Conservation (phyloP, 768 basidiomycete genomes). For the Termitomyces sp. region DNA sequence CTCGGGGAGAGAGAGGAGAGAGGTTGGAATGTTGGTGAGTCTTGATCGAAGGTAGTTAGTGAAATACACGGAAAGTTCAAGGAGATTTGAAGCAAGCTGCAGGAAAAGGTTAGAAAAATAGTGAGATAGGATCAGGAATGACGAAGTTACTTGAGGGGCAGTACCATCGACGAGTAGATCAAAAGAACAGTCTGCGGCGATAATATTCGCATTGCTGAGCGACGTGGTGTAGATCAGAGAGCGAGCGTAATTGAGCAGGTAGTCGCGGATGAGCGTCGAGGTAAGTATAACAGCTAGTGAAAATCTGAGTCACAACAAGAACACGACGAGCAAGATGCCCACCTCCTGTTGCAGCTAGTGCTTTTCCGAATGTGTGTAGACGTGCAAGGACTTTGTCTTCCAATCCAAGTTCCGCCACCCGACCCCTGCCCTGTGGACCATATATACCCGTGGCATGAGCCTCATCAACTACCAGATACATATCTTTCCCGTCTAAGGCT, state of each 20-base stretch:
- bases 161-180: slow-evolving; percentile 71
- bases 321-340: slow-evolving; percentile 21
- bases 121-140: background rate
- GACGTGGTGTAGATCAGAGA: slow-evolving; percentile 91
- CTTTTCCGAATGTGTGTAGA: slow-evolving; percentile 92
- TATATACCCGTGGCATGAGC: slow-evolving; percentile 93
- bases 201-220: slow-evolving; percentile 67
- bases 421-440: slow-evolving; percentile 70
- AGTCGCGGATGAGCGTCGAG: slow-evolving; percentile 67
- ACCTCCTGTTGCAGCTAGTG: slow-evolving; percentile 83
- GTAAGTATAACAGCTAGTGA: slow-evolving; percentile 68
- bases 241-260: slow-evolving; percentile 88
- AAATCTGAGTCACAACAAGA: background rate
- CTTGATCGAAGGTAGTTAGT: slow-evolving; percentile 25
- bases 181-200: slow-evolving; percentile 73
- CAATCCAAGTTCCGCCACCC: slow-evolving; percentile 66
- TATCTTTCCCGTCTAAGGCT: slow-evolving; percentile 56
- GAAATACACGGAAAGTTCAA: slow-evolving; percentile 40
- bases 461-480: slow-evolving; percentile 82
- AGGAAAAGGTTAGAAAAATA: background rate
- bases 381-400: slow-evolving; percentile 70
- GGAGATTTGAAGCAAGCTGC: slow-evolving; percentile 32
- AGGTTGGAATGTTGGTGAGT: slow-evolving; percentile 25
- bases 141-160: slow-evolving; percentile 39
- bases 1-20: slow-evolving; percentile 31